Evolutionary conservation across 2,329 filamentous ascomycete genomes (phyloP), one percentile per base, ranked within the genome.

Genomic region (Verticillium nonalfalfae): DNA sequence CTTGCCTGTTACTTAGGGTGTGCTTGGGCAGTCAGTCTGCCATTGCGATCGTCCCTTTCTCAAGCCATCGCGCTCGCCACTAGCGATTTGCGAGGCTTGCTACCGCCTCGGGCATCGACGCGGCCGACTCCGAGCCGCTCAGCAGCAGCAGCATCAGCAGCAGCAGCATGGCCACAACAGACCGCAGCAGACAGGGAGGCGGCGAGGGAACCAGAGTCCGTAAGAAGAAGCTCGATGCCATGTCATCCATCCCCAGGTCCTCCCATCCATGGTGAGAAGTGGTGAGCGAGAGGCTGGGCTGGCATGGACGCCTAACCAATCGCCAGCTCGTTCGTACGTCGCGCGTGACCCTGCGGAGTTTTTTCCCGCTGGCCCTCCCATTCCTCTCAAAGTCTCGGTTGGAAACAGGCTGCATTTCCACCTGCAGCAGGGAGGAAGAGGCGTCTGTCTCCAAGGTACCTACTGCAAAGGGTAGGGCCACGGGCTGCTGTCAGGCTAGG

Each of bases 321-420:
- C 33, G 34, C 33, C 35, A 38, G 33, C n/a, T 11, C 9, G 18
- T 35, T 34, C 31, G 31, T 15, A 36, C 33, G 55, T 35, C 34
- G 55, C 55, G 55, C 55, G 55, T 57, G 55, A 57, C 55, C 55
- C 55, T 57, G 55, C 55, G 55, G 55, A 57, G 35, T 57, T 57
- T 57, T 57, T 57, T 38, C 33, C 55, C 55, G 55, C 33, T 15
- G 5, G 34, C n/a, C 45, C 45, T 21, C 45, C 45, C 45, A 52
- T 52, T 52, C 45, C 45, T 52, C 45, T 13, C 45, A 36, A 31
- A 31, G 26, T 31, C 26, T 52, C 45, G 26, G n/a, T 52, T 52
- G 45, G 45, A 52, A 52, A 52, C 45, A 52, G 18, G 45, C 45
- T 52, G 45, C 45, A 52, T 52, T 4, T 52, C 26, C 45, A 18